Conservation (phyloP, 2,329 filamentous ascomycete species). For the Pseudogymnoascus sp. region DNA sequence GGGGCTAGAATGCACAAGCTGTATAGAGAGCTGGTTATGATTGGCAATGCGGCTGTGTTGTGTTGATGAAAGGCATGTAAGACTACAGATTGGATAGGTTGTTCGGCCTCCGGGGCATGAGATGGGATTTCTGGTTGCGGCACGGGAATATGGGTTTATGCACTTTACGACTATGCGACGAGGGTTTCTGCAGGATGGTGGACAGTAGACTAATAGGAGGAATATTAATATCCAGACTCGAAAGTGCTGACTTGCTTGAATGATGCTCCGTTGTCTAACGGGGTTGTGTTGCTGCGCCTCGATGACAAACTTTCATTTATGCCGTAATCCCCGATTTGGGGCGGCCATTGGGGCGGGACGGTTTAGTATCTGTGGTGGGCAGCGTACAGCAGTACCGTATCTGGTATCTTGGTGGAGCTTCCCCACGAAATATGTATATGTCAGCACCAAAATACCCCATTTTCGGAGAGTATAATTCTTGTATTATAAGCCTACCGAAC, state of each 20-base stretch:
- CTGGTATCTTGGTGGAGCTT: background rate
- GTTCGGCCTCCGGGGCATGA: background rate
- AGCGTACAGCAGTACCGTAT: background rate
- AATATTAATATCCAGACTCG: conserved; percentile 2
- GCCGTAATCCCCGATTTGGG: background rate
- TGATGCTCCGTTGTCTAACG: background rate
- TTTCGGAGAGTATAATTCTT: background rate
- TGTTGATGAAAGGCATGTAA: background rate
- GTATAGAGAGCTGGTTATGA: background rate
- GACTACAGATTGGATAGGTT: background rate
- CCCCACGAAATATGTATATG: conserved; percentile 5
- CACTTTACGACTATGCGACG: conserved; percentile 2
- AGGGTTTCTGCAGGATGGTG: background rate
- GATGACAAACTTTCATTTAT: background rate
- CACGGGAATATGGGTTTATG: background rate
- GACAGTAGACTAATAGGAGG: background rate
- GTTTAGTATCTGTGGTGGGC: background rate
- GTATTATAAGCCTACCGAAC: background rate
- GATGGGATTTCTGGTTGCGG: background rate
- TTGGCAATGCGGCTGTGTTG: background rate
- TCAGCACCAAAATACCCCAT: background rate
- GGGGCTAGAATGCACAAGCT: background rate
- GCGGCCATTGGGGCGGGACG: background rate
- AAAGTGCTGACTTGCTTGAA: background rate
- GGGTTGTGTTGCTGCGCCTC: background rate